phyloP scores from a whole-genome alignment of 768 basidiomycete genomes.

The Mycena sanguinolenta region DNA sequence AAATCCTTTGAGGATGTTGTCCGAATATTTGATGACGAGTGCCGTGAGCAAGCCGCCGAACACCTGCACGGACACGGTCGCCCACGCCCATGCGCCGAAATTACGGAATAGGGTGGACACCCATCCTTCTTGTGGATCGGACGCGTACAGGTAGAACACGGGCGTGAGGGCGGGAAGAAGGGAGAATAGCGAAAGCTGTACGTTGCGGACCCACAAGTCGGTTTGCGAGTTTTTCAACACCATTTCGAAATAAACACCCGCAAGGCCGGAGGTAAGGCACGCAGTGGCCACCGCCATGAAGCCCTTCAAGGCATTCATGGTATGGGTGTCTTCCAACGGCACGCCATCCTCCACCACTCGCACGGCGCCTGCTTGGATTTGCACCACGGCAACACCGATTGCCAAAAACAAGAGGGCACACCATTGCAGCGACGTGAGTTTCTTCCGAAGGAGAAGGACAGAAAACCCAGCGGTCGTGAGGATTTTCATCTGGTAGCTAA shows the following conservation, averaged over 20 bases:
- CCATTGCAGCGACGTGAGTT: conserved; percentile 85
- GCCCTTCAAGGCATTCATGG: conserved; percentile 87
- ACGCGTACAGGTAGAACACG: conserved; percentile 68
- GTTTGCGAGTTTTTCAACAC: conserved; percentile 90
- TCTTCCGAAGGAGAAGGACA: conserved; percentile 83
- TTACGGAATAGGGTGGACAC: conserved; percentile 77
- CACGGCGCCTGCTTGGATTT: conserved; percentile 73
- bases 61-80: conserved; percentile 89
- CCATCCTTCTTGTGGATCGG: conserved; percentile 52
- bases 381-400: conserved; percentile 90
- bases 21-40: conserved; percentile 94
- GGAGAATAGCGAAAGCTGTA: conserved; percentile 95
- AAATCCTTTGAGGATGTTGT: conserved; percentile 94
- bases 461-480: conserved; percentile 94
- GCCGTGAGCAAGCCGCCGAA: conserved; percentile 94
- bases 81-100: conserved; percentile 94
- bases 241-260: conserved; percentile 99
- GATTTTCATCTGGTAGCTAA: conserved; percentile 98
- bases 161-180: conserved; percentile 90
- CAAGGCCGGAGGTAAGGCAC: conserved; percentile 95
- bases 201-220: conserved; percentile 97
- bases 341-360: conserved; percentile 38
- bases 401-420: conserved; percentile 87
- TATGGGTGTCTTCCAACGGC: conserved; percentile 51
- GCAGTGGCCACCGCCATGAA: conserved; percentile 92